These are phyloP conservation scores for Pestalotiopsis sp. DNA, from an alignment of 2,329 filamentous ascomycete genomes.

Conservation along the genomic window DNA sequence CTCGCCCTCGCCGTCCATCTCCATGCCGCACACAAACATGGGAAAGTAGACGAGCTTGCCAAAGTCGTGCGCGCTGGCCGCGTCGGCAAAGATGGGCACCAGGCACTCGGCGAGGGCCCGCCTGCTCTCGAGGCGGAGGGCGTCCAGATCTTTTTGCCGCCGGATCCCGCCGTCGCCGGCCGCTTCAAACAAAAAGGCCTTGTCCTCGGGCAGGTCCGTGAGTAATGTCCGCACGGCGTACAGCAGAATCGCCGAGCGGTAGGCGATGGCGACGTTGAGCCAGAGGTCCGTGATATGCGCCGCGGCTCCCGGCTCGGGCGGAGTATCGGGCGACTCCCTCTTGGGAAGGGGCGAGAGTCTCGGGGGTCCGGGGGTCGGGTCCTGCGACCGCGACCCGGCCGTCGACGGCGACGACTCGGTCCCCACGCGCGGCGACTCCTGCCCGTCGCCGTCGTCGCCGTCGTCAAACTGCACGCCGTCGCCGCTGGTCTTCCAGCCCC, in stretches of 20 bases:
- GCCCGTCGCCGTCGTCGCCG: too few relatives aligned
- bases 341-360: not conserved
- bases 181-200: constrained; percentile 12
- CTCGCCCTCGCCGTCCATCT: constrained; percentile 11
- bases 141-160: constrained; percentile 1
- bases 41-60: constrained; percentile 22
- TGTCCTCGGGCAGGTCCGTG: constrained; percentile 17
- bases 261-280: constrained; percentile 19
- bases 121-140: constrained; percentile 10
- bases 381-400: not conserved
- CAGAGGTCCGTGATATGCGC: constrained; percentile 15
- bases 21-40: constrained; percentile 21
- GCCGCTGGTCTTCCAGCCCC: constrained; percentile 18
- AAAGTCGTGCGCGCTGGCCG: constrained; percentile 14
- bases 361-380: not conserved
- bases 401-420: not conserved
- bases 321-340: not conserved
- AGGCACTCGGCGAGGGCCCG: constrained; percentile 13
- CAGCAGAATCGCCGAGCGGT: constrained; percentile 16
- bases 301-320: not conserved
- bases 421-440: not conserved
- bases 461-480: constrained; percentile 20
- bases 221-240: constrained; percentile 20
- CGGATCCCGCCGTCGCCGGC: not conserved
- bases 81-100: constrained; percentile 17